Conservation (phyloP, 2,329 filamentous ascomycete species). For the Fusarium sp. region DNA sequence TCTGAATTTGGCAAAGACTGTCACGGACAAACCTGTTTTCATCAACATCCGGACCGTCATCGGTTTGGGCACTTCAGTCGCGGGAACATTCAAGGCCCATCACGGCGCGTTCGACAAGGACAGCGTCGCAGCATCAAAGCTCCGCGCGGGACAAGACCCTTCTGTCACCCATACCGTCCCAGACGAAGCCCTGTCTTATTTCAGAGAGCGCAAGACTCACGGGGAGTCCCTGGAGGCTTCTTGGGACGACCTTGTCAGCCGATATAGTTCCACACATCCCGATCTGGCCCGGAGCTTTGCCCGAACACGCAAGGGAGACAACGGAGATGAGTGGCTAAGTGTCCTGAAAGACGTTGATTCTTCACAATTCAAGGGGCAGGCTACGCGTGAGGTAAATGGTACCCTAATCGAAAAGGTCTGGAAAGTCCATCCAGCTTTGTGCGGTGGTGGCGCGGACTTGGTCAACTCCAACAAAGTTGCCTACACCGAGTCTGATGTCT, state of each 20-base stretch:
- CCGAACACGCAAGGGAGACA: constrained; percentile 10
- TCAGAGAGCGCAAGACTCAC: constrained; percentile 61
- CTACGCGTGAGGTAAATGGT: constrained; percentile 59
- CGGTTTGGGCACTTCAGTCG: constrained; percentile 63
- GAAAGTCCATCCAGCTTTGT: constrained; percentile 36
- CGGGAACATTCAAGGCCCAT: constrained; percentile 68
- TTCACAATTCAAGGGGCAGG: constrained; percentile 25
- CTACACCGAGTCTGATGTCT: constrained; percentile 52
- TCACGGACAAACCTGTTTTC: constrained; percentile 65
- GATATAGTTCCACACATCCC: constrained; percentile 52
- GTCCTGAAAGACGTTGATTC: constrained; percentile 30
- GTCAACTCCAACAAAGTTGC: constrained; percentile 62
- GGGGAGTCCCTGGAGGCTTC: constrained; percentile 63
- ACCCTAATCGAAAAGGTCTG: constrained; percentile 40
- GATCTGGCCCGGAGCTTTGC: constrained; percentile 13
- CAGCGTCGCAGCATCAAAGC: constrained; percentile 59
- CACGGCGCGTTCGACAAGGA: constrained; percentile 70
- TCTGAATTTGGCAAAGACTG: constrained; percentile 57
- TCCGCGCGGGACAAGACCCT: constrained; percentile 48
- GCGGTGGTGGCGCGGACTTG: constrained; percentile 58
- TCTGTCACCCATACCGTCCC: constrained; percentile 51
- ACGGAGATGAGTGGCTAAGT: constrained; percentile 22
- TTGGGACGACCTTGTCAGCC: constrained; percentile 64
- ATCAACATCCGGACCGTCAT: constrained; percentile 73
- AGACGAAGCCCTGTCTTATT: constrained; percentile 67